Evolutionary conservation across 164 flowering plant species (phyloP), one percentile per base, ranked within the genome.

Genomic region (Hamamelis virginiana): DNA sequence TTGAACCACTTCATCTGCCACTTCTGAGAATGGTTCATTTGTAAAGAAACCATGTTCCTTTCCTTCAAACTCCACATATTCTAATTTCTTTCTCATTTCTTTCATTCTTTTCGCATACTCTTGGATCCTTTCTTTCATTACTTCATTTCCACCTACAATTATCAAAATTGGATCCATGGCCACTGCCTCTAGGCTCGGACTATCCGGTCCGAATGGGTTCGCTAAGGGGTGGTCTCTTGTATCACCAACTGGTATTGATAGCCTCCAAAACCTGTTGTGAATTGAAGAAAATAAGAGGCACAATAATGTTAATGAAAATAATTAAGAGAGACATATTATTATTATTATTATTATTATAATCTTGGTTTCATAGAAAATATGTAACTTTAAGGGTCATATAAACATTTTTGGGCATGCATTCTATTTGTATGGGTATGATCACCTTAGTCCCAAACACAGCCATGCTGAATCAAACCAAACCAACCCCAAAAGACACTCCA

Each of bases 221-320:
- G 76, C 85, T 0, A 75, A 67, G 9, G 91, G 89, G 58, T 87
- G 84, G 59, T 87, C 91, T 57, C 71, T 71, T 4, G 61, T 78
- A n/a, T 59, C 77, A 26, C 88, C 89, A 6, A 25, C 25, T n/a
- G 89, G 89, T 23, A 85, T 1, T 4, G 87, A 81, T n/a, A 87
- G 64, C 78, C 89, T 84, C 91, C 91, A 87, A 75, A 87, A 82
- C 71, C 91, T 87, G 66, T 28, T 23, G 48, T n/a, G 15, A 69
- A 23, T 26, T 19, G 25, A 4, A 3, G 41, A 4, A 4, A 21
- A 5, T 26, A 33, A 33, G 41, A 33, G 41, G 41, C 6, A 6
- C n/a, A n/a, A n/a, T n/a, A n/a, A n/a, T n/a, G n/a, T n/a, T n/a
- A n/a, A n/a, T n/a, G n/a, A n/a, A n/a, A n/a, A n/a, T n/a, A n/a